These are phyloP conservation scores for Picochlorum sp. DNA, from an alignment of 139 green algal species.

Conservation along the genomic window DNA sequence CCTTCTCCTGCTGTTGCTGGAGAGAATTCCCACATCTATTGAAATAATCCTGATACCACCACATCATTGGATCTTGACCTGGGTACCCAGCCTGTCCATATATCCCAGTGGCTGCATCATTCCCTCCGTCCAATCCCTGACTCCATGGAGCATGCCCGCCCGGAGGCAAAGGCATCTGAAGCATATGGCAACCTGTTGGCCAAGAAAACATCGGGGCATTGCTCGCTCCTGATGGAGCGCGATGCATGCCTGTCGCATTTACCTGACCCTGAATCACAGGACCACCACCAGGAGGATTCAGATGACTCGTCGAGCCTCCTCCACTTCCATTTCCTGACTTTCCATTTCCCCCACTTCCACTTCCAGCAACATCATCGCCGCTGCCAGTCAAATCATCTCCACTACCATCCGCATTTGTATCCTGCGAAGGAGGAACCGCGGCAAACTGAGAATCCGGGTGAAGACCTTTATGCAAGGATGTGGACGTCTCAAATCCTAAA, in stretches of 20 bases:
- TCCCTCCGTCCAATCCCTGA: neutral
- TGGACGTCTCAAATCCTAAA: slow-evolving; percentile 11
- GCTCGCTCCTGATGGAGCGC: slow-evolving; percentile 10
- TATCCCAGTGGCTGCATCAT: neutral
- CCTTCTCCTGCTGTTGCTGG: slow-evolving; percentile 9
- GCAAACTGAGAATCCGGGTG: slow-evolving; percentile 31
- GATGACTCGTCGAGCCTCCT: slow-evolving; percentile 18
- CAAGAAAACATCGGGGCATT: slow-evolving; percentile 10
- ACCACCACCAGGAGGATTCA: slow-evolving; percentile 1
- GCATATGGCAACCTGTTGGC: neutral
- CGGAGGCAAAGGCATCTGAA: neutral
- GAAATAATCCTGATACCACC: slow-evolving; percentile 34
- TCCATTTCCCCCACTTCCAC: slow-evolving; percentile 15
- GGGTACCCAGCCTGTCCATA: neutral
- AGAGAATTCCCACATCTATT: neutral
- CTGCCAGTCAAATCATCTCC: slow-evolving; percentile 5
- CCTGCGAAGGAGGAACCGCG: slow-evolving; percentile 17
- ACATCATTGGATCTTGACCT: slow-evolving; percentile 18
- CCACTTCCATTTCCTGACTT: slow-evolving; percentile 4
- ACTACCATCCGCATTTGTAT: slow-evolving; percentile 11
- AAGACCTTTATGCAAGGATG: slow-evolving; percentile 5
- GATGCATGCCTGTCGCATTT: neutral
- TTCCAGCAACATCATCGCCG: slow-evolving; percentile 16
- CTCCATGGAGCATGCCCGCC: neutral
- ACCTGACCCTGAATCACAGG: neutral